phyloP scores from a whole-genome alignment of 306 rosid genomes.

The Abrus pulchellus region DNA sequence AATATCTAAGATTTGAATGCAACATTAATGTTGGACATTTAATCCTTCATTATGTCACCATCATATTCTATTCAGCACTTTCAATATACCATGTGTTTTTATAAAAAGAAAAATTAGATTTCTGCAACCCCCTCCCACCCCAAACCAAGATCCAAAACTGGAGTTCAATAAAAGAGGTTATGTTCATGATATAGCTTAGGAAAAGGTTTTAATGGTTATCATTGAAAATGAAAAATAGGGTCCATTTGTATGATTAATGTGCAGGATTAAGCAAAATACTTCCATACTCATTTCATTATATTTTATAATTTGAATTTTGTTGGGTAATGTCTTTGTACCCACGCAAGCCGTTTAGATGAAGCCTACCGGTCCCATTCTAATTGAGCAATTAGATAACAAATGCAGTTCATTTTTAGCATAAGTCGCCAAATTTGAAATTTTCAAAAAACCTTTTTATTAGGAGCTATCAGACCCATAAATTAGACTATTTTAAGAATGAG shows the following conservation, averaged over 20 bases:
- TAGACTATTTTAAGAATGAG: slow-evolving; percentile 41
- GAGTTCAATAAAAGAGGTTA: slow-evolving; percentile 30
- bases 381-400: slow-evolving; percentile 47
- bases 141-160: not conserved
- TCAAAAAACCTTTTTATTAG: slow-evolving; percentile 31
- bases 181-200: slow-evolving; percentile 48
- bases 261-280: slow-evolving; percentile 58
- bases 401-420: slow-evolving; percentile 14
- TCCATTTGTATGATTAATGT: slow-evolving; percentile 60
- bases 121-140: not conserved
- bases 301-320: slow-evolving; percentile 41
- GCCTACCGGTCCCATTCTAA: slow-evolving; percentile 54
- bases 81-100: not conserved
- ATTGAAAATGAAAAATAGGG: slow-evolving; percentile 56
- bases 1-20: not conserved
- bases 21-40: not conserved
- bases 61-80: slow-evolving; percentile 7
- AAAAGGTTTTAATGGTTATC: slow-evolving; percentile 49
- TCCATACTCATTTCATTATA: slow-evolving; percentile 46
- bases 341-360: slow-evolving; percentile 64
- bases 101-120: not conserved
- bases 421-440: slow-evolving; percentile 57
- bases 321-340: slow-evolving; percentile 59
- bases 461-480: slow-evolving; percentile 37
- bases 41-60: not conserved